These are phyloP conservation scores for Sanghuangporus sanghuang DNA, from an alignment of 1,284 basidiomycete species.

Conservation along the genomic window DNA sequence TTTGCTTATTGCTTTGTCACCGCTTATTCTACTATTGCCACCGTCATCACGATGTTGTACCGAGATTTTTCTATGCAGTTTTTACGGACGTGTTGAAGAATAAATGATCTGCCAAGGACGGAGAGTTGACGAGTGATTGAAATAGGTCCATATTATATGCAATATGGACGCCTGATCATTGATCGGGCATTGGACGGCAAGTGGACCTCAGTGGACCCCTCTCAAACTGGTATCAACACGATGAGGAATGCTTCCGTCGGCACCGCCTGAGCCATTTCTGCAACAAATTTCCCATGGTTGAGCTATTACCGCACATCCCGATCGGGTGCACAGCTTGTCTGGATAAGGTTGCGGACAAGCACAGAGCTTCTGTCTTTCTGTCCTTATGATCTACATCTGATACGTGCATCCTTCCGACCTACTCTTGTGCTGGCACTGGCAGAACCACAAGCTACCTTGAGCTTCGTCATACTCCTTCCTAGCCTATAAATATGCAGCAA, in stretches of 20 bases:
- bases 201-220: background rate
- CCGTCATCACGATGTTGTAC: background rate
- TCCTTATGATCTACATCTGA: background rate
- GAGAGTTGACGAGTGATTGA: background rate
- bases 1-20: constrained; percentile 2
- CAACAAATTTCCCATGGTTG: background rate
- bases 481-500: constrained; percentile 1
- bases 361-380: background rate
- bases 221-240: background rate
- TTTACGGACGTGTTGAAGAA: background rate
- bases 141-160: background rate
- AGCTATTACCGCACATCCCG: background rate
- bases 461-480: background rate
- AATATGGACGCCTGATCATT: background rate
- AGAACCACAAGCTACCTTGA: background rate
- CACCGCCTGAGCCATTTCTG: background rate
- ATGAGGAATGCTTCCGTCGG: background rate
- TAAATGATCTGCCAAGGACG: background rate
- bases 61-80: background rate
- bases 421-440: background rate
- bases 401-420: background rate
- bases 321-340: background rate
- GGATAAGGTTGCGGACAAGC: background rate
- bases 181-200: background rate
- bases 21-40: background rate